A percentile compares a stretch with the other conserved stretches of the same genome.
Conservation (phyloP, 2,329 filamentous ascomycete species). For the Pestalotiopsis sp. region DNA sequence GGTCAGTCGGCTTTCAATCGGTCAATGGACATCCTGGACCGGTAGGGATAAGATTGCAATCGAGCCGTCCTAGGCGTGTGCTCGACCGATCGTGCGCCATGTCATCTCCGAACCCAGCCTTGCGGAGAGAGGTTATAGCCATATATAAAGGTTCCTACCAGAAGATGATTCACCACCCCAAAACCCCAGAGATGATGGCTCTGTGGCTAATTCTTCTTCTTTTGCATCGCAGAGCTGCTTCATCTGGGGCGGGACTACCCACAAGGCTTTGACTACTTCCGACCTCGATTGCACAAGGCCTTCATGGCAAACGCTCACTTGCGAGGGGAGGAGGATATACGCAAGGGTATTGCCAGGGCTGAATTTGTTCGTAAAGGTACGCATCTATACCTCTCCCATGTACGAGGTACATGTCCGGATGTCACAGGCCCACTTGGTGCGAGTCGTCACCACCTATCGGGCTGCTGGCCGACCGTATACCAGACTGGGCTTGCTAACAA, state of each 20-base stretch:
- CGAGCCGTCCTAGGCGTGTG: no score
- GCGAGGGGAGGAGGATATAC: slow-evolving; percentile 74
- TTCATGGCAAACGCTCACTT: slow-evolving; percentile 77
- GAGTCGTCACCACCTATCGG: no score
- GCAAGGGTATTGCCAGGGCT: slow-evolving; percentile 73
- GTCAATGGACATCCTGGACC: neutral
- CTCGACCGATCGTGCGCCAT: slow-evolving; percentile 17
- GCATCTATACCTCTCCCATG: slow-evolving; percentile 17
- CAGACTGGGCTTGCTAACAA: slow-evolving; percentile 1
- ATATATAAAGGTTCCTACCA: slow-evolving; percentile 72
- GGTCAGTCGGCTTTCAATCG: neutral
- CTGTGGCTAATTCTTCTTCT: neutral
- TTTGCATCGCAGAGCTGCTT: slow-evolving; percentile 68
- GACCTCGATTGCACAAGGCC: slow-evolving; percentile 78
- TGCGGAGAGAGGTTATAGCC: slow-evolving; percentile 78
- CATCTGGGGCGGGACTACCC: slow-evolving; percentile 87
- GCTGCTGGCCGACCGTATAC: neutral
- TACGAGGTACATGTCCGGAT: neutral
- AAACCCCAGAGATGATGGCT: neutral
- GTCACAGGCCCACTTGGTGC: neutral
- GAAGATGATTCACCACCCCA: neutral
- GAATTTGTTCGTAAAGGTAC: slow-evolving; percentile 92
- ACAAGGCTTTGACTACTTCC: slow-evolving; percentile 79
- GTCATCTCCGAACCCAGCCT: slow-evolving; percentile 49
- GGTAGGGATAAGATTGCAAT: neutral